Evolutionary conservation across 345 rosid species (phyloP).

Genomic region (Corchorus olitorius): DNA sequence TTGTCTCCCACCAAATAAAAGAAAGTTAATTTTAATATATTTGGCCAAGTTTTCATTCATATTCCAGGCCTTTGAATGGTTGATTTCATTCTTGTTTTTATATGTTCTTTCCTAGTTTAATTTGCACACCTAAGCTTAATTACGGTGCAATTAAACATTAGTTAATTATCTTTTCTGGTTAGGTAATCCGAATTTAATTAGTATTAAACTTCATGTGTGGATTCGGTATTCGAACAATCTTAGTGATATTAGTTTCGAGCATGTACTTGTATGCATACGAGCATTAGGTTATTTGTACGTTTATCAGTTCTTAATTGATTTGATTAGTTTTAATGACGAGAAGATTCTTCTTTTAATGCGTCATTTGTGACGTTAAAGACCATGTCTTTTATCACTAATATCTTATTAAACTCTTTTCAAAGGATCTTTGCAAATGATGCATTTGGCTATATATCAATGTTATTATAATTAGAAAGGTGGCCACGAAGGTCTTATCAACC

Average conservation of each 20-base stretch:
- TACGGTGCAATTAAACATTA: background rate
- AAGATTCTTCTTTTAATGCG: background rate
- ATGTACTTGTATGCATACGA: background rate
- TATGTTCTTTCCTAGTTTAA: background rate
- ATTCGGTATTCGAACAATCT: background rate
- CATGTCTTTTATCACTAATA: background rate
- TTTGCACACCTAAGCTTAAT: background rate
- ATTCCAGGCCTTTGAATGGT: background rate
- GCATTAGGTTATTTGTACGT: background rate
- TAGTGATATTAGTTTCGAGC: background rate
- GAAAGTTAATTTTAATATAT: background rate
- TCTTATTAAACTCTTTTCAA: background rate
- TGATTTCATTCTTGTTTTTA: background rate
- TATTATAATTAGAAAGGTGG: background rate
- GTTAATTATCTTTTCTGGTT: background rate
- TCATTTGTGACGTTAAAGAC: conserved; percentile 13
- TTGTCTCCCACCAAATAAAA: conserved; percentile 19
- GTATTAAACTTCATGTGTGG: background rate
- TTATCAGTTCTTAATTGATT: background rate
- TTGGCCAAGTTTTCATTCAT: background rate
- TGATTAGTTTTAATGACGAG: background rate
- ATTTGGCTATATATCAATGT: no score
- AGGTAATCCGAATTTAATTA: background rate
- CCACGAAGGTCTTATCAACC: conserved; percentile 14
- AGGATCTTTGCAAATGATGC: background rate